These are phyloP conservation scores for Ganoderma boninense DNA, from an alignment of 1,284 basidiomycete species.

Conservation along the genomic window DNA sequence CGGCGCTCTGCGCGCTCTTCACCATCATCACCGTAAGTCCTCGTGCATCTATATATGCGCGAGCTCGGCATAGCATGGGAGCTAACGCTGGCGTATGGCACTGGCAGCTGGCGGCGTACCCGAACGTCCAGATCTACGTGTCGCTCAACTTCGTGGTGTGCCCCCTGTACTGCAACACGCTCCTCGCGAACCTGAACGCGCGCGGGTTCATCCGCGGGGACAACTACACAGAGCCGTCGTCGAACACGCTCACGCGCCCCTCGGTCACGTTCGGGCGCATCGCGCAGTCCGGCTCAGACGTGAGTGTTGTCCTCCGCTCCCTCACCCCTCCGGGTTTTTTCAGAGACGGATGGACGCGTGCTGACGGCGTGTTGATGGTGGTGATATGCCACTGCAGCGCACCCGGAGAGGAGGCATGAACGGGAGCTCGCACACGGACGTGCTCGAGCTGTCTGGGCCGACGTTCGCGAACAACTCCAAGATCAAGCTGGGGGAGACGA, in stretches of 20 bases:
- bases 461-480: background rate
- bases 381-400: background rate
- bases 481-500: background rate
- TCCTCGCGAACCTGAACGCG: slow-evolving; percentile 9
- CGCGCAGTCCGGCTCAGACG: background rate
- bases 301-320: background rate
- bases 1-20: slow-evolving; percentile 4
- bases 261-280: background rate
- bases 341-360: no score
- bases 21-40: slow-evolving; percentile 5
- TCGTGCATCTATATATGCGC: no score
- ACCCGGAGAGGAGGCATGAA: background rate
- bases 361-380: no score
- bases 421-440: background rate
- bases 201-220: slow-evolving; percentile 1
- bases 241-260: background rate
- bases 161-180: slow-evolving; percentile 11
- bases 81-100: no score
- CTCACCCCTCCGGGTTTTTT: no score
- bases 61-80: no score
- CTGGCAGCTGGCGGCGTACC: background rate
- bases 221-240: slow-evolving; percentile 23
- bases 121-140: slow-evolving; percentile 7
- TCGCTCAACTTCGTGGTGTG: slow-evolving; percentile 10
- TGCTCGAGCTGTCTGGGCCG: background rate